Evolutionary conservation across 179 eudicot genomes (phyloP).

Genomic region (Heliamphora pulchella): DNA sequence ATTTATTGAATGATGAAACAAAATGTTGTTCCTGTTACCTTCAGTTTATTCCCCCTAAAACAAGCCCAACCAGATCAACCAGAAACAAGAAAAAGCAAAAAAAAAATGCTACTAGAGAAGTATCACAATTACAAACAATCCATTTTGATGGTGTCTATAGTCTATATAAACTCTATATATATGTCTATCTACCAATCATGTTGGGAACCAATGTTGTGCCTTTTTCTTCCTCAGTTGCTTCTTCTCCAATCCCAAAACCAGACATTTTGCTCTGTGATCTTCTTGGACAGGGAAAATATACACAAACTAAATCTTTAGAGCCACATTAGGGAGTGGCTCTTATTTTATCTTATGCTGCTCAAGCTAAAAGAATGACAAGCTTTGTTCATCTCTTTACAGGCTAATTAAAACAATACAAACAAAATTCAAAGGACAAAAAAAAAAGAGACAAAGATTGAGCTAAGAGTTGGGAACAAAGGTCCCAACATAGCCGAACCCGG

Average conservation of each 20-base stretch:
- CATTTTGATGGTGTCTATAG: background rate
- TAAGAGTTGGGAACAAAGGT: slow-evolving; percentile 43
- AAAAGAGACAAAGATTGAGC: background rate
- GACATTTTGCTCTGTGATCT: background rate
- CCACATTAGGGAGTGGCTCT: background rate
- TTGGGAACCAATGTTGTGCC: slow-evolving; percentile 6
- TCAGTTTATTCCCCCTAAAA: slow-evolving; percentile 1
- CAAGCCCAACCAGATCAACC: background rate
- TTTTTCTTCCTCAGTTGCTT: background rate
- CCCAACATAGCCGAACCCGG: slow-evolving; percentile 44
- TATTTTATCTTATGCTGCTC: background rate
- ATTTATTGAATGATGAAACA: background rate
- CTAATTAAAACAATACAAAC: too few species aligned
- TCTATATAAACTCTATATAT: background rate
- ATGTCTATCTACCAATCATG: background rate
- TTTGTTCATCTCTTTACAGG: background rate
- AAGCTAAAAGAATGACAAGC: slow-evolving; percentile 13
- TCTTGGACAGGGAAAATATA: background rate
- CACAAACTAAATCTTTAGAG: slow-evolving; percentile 9
- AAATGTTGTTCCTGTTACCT: background rate
- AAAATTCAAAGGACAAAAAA: too few species aligned
- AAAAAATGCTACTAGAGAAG: background rate
- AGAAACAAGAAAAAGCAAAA: background rate
- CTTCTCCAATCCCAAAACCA: background rate
- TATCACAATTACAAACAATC: slow-evolving; percentile 3